These are phyloP conservation scores for Glaciozyma antarctica DNA, from an alignment of 768 basidiomycete species.

Conservation along the genomic window DNA sequence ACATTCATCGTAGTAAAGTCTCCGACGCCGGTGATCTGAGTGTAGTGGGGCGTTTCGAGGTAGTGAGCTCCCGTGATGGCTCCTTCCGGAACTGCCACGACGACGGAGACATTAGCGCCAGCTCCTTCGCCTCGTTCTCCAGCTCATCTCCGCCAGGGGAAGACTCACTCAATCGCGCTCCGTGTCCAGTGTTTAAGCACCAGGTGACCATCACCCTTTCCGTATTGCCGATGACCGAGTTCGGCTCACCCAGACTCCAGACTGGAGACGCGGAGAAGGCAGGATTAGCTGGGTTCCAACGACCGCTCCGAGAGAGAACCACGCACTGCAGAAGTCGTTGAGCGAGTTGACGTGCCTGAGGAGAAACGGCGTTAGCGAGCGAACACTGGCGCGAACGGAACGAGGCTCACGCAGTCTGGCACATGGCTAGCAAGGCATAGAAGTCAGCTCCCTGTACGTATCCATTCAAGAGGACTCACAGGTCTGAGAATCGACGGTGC, in stretches of 20 bases:
- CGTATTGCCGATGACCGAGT: conserved; percentile 38
- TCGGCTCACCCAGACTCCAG: conserved; percentile 11
- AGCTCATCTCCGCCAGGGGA: not conserved
- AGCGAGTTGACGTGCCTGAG: not conserved
- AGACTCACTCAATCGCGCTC: not conserved
- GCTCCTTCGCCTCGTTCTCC: not conserved
- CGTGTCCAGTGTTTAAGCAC: conserved; percentile 36
- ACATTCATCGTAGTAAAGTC: too few species aligned
- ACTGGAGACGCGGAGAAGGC: not conserved
- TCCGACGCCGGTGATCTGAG: conserved; percentile 42
- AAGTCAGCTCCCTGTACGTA: conserved; percentile 28
- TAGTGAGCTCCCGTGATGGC: conserved; percentile 52
- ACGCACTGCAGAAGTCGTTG: conserved; percentile 20
- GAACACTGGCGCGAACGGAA: not conserved
- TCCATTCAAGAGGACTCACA: conserved; percentile 45
- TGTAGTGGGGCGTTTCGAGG: conserved; percentile 62
- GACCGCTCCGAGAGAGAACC: too few species aligned
- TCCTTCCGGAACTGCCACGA: conserved; percentile 35
- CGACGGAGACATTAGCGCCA: conserved; percentile 15
- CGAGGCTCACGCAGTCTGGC: not conserved
- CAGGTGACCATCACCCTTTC: conserved; percentile 42
- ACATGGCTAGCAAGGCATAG: not conserved
- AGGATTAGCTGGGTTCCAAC: too few species aligned
- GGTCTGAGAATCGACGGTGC: conserved; percentile 48
- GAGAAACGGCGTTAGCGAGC: not conserved